Evolutionary conservation across 2,329 filamentous ascomycete species (phyloP), one percentile per base, ranked within the genome.

Genomic region (Pseudogymnoascus sp.): DNA sequence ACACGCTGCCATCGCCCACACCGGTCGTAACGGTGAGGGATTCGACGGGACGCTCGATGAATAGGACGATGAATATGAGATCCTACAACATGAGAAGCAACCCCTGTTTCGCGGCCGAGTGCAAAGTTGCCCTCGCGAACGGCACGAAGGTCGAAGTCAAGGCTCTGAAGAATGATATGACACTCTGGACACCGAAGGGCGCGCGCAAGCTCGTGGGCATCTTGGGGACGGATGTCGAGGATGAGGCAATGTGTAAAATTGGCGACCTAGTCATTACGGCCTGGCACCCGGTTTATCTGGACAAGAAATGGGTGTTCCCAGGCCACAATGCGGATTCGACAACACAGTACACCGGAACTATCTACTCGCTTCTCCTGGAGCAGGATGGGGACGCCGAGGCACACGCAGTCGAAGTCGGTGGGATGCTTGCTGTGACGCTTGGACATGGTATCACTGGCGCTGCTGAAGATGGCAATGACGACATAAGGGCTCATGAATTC

Each of bases 281-380:
- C 0, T 87, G 83, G 82, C 85, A 88, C 69, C 85, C 85, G 1
- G 72, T 88, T 2, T 77, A 74, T 0, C 59, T 70, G 1, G 73
- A 77, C 18, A 73, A 64, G 7, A 67, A 62, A 2, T 85, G 82
- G 82, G 67, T 64, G 0, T 84, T 84, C 66, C 83, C 83, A 0
- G 75, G 70, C 0, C 65, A 78, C 0, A 67, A 78, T 1, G 71
- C 75, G 0, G 31, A 62, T 0, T 61, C 68, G 1, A 66, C 66
- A 5, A 72, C 78, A 0, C 68, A 73, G 2, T 84, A 83, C 61
- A 80, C 79, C 0, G 83, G 84, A 0, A 70, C 71, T 1, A 75
- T 87, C 5, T 87, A 84, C 73, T 87, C 84, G 0, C 73, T 87
- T 1, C 70, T 87, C 16, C 73, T 88, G 16, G 76, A 84, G 71